Evolutionary conservation across 306 rosid species (phyloP), one percentile per base, ranked within the genome.

Genomic region (Vachellia collinsii): DNA sequence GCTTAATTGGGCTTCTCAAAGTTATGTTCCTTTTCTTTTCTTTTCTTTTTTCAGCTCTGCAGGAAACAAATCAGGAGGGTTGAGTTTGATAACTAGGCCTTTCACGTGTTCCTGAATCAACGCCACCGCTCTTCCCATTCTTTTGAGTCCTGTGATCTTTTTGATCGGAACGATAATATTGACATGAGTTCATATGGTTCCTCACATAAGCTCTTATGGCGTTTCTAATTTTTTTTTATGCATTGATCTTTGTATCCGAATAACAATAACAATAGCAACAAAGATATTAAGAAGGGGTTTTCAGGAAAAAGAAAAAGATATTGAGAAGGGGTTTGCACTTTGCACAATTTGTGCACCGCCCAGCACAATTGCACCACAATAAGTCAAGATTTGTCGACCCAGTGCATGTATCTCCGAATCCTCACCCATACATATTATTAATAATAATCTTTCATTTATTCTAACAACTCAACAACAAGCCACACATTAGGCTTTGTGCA

Each of bases 1-100:
- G 20, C 70, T 13, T 6, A 5, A 37, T 7, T 37, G 70, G 70
- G 42, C 70, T 37, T 37, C 1, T 0, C 2, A 13, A 22, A 6
- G 0, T 2, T 22, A 53, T 53, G 23, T 29, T 29, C 34, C 22
- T 19, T 19, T 6, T 8, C 3, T 53, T 53, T 53, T 22, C 0
- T 20, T 8, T 58, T 3, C 20, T 8, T 6, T 20, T 3, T 0
- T 0, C 0, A n/a, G n/a, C n/a, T n/a, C n/a, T n/a, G n/a, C n/a
- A 0, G 34, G 34, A 61, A 61, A 9, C 17, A 11, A 25, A 11
- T 11, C 1, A 4, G 68, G 34, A 29, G 66, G 37, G 11, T 37
- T 42, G 16, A 6, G 1, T 63, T 63, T 29, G 5, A 63, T 14
- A 3, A 63, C 8, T 16, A 11, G 39, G 41, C 68, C 38, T 62